phyloP scores from a whole-genome alignment of 2,329 filamentous ascomycete genomes.

The Botrytis hyacinthi region DNA sequence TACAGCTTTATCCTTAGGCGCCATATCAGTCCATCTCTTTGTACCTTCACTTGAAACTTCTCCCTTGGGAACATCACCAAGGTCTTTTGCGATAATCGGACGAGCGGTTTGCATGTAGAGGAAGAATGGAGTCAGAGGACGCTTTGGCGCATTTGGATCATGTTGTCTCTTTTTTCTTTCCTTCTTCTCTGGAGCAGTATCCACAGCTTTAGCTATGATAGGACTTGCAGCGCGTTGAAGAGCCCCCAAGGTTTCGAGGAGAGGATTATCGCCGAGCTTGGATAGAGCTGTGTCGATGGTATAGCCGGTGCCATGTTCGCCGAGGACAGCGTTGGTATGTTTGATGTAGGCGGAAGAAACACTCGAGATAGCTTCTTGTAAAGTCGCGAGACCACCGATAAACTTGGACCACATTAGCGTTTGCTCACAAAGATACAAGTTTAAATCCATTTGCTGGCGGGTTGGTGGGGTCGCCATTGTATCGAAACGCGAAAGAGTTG shows the following conservation, averaged over 20 bases:
- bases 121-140: constrained; percentile 91
- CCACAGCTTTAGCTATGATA: constrained; percentile 42
- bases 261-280: constrained; percentile 46
- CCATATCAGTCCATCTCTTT: constrained; percentile 79
- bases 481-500: constrained; percentile 20
- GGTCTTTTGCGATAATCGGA: constrained; percentile 74
- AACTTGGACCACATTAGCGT: constrained; percentile 52
- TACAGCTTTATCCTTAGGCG: constrained; percentile 65
- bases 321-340: constrained; percentile 81
- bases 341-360: constrained; percentile 83
- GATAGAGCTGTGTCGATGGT: constrained; percentile 47
- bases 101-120: constrained; percentile 89
- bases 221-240: constrained; percentile 41
- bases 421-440: constrained; percentile 28
- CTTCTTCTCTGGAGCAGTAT: constrained; percentile 68
- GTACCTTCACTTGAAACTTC: constrained; percentile 87
- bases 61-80: constrained; percentile 76
- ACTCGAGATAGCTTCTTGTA: constrained; percentile 75
- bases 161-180: constrained; percentile 84
- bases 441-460: constrained; percentile 24
- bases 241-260: constrained; percentile 36
- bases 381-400: constrained; percentile 72
- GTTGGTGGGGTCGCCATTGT: constrained; percentile 24
- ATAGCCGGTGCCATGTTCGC: constrained; percentile 52
- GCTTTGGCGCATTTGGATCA: constrained; percentile 93